These are phyloP conservation scores for Fraxinus americana DNA, from an alignment of 257 asterid genomes.

Conservation along the genomic window DNA sequence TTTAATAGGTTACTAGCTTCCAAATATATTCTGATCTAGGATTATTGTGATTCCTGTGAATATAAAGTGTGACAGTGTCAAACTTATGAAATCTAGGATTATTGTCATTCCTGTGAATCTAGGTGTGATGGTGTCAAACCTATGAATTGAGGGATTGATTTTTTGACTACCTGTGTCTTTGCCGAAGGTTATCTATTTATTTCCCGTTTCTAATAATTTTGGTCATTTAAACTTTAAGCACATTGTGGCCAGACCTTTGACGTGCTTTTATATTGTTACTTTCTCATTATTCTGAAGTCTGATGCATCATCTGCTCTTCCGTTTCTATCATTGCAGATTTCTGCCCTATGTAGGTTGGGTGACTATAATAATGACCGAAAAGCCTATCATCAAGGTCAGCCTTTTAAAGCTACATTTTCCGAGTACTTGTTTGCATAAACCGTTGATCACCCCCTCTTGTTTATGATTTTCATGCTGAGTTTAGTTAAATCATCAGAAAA, in stretches of 20 bases:
- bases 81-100: not conserved
- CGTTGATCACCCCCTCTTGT: not conserved
- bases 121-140: not conserved
- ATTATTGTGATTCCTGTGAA: not conserved
- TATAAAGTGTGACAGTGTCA: not conserved
- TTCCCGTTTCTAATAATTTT: not conserved
- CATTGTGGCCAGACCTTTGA: not conserved
- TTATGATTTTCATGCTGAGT: not conserved
- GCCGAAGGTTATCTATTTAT: not conserved
- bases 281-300: slow-evolving; percentile 4
- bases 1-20: not conserved
- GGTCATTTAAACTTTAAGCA: not conserved
- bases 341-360: slow-evolving; percentile 99
- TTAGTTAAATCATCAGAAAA: not conserved
- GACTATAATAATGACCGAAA: slow-evolving; percentile 96
- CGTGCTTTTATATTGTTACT: not conserved
- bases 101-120: too few relatives aligned
- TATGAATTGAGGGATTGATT: not conserved
- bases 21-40: not conserved
- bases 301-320: slow-evolving; percentile 15
- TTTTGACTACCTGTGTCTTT: not conserved
- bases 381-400: slow-evolving; percentile 92
- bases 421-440: not conserved
- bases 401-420: not conserved
- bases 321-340: slow-evolving; percentile 57